phyloP scores from a whole-genome alignment of 2,329 filamentous ascomycete species.

The Colletotrichum caudatum region DNA sequence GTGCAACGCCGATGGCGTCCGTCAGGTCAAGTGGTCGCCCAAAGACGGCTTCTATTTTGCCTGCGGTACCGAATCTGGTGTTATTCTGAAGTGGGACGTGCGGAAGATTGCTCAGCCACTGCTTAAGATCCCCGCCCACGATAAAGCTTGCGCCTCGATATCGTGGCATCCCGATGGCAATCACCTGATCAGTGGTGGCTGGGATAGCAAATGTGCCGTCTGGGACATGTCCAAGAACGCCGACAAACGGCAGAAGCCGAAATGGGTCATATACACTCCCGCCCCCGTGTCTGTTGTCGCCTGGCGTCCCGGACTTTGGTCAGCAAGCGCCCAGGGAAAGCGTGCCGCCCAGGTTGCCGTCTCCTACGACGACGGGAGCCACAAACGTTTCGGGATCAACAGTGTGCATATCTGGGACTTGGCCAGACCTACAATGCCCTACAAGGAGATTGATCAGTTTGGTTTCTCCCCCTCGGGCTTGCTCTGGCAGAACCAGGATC shows the following conservation, averaged over 20 bases:
- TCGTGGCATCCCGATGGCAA: constrained; percentile 77
- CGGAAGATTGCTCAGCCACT: constrained; percentile 65
- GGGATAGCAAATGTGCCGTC: constrained; percentile 71
- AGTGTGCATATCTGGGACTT: constrained; percentile 76
- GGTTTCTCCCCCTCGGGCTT: constrained; percentile 68
- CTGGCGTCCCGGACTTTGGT: constrained; percentile 75
- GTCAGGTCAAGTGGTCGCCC: constrained; percentile 75
- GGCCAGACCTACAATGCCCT: constrained; percentile 74
- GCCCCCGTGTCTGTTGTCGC: constrained; percentile 69
- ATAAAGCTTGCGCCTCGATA: constrained; percentile 69
- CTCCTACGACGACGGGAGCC: constrained; percentile 69
- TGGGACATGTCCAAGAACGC: constrained; percentile 73
- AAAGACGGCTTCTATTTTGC: constrained; percentile 72
- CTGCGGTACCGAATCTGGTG: constrained; percentile 72
- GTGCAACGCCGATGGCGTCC: constrained; percentile 67
- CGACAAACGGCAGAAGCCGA: constrained; percentile 74
- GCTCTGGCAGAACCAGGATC: constrained; percentile 73
- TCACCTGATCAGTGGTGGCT: constrained; percentile 73
- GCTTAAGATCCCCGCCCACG: constrained; percentile 71
- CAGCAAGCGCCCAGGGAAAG: constrained; percentile 70
- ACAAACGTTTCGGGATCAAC: constrained; percentile 66
- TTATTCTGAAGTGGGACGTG: constrained; percentile 74
- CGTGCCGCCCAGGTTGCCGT: constrained; percentile 73
- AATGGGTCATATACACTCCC: constrained; percentile 71
- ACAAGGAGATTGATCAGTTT: constrained; percentile 73